Base-by-base conservation (phyloP, 2,329 filamentous ascomycete species). In the Monosporascus sp. region DNA sequence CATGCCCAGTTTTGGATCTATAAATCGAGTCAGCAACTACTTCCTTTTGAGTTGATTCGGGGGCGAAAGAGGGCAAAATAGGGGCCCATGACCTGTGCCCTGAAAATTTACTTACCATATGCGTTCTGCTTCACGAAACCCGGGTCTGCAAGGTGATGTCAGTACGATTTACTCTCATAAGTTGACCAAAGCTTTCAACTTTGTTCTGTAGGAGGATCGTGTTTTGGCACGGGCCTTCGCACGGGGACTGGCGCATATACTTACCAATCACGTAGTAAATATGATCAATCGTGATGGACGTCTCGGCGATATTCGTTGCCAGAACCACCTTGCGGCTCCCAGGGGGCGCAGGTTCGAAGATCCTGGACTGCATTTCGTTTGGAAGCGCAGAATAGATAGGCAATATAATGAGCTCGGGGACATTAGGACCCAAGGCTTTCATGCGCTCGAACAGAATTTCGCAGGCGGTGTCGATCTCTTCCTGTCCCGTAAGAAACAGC, bases 51-150 rank as follows among this genome's bases (percentile, higher is more conserved):
- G 27, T 31, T 11, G 27, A 11, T 11, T 31, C 9, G 3, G 27
- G 27, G 9, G 3, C 26, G 11, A 31, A 11, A 31, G 2, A 31
- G 27, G 26, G 9, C 27, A 31, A 31, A 31, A 31, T 11, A 31
- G 27, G 27, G 27, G 27, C 27, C 9, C 8, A 27, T 27, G 27
- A 9, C 27, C 27, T 19, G 9, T 43, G 3, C 14, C 40, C 19
- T 9, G 24, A 26, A 26, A 46, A 9, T 9, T 14, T n/a, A 46
- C 43, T 46, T 46, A 46, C 43, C 43, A 67, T 97, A 99, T 1
- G 90, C 92, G 61, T 94, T 97, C 68, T 97, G 92, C 75, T 99
- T 99, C 56, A 97, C 93, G 62, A 97, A 99, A 2, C 94, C 94
- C 2, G 94, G 92, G 64, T 99, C 94, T 40, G 4, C 38, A 31